These are phyloP conservation scores for Neoarthrinium moseri DNA, from an alignment of 2,329 filamentous ascomycete genomes.

Conservation along the genomic window DNA sequence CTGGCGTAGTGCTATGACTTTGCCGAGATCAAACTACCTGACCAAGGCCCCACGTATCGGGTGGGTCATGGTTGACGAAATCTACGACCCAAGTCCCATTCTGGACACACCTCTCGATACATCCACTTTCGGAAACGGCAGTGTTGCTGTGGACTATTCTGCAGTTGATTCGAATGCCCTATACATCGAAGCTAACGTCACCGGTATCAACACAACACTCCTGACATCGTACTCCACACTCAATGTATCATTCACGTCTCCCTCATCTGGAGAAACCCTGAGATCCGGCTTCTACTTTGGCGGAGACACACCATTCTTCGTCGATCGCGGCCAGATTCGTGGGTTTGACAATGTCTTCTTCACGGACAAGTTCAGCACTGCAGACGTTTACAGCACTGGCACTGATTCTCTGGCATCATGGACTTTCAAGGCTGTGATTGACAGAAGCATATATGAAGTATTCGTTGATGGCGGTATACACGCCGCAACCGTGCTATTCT, in stretches of 20 bases:
- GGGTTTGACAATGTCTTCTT: slow-evolving; percentile 55
- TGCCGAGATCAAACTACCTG: slow-evolving; percentile 52
- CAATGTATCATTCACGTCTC: slow-evolving; percentile 53
- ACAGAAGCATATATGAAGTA: slow-evolving; percentile 53
- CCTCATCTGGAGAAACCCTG: slow-evolving; percentile 45
- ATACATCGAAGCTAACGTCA: slow-evolving; percentile 53
- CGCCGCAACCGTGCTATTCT: slow-evolving; percentile 50
- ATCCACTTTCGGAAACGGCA: slow-evolving; percentile 46
- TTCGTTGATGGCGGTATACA: slow-evolving; percentile 52
- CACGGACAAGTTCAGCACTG: slow-evolving; percentile 47
- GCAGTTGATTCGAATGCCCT: slow-evolving; percentile 47
- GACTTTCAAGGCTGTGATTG: slow-evolving; percentile 47
- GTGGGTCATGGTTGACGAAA: slow-evolving; percentile 48
- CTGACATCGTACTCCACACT: slow-evolving; percentile 31
- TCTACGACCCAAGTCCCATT: slow-evolving; percentile 48
- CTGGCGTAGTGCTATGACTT: slow-evolving; percentile 51
- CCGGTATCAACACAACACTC: slow-evolving; percentile 21
- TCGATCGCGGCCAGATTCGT: slow-evolving; percentile 46
- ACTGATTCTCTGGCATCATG: slow-evolving; percentile 13
- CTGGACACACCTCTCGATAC: slow-evolving; percentile 42
- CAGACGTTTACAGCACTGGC: slow-evolving; percentile 23
- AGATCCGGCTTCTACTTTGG: slow-evolving; percentile 47
- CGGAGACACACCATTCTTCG: slow-evolving; percentile 47
- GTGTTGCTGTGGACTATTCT: slow-evolving; percentile 49
- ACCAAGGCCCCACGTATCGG: slow-evolving; percentile 49